phyloP scores from a whole-genome alignment of 306 rosid species.

The Mimosa bimucronata region DNA sequence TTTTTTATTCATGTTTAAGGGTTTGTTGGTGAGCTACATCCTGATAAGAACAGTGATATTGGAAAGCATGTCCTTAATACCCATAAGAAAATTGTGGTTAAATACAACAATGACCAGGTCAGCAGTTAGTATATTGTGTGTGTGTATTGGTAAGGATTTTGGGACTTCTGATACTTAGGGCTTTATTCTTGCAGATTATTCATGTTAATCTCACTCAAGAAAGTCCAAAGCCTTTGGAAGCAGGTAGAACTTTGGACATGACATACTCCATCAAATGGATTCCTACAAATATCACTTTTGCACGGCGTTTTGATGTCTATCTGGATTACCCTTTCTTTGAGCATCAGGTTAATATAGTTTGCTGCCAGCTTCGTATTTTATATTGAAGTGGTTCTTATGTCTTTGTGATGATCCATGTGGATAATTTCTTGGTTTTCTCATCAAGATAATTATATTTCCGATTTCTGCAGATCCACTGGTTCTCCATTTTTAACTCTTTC shows the following conservation, averaged over 20 bases:
- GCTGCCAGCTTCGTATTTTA: conserved; percentile 8
- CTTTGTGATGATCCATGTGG: conserved; percentile 28
- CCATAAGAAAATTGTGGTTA: conserved; percentile 73
- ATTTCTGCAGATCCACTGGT: conserved; percentile 92
- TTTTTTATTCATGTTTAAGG: conserved; percentile 53
- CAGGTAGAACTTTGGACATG: conserved; percentile 68
- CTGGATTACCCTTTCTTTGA: conserved; percentile 97
- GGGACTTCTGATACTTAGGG: conserved; percentile 28
- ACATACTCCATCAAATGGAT: conserved; percentile 91
- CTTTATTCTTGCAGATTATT: conserved; percentile 68
- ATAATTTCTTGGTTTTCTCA: conserved; percentile 11
- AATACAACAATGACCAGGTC: conserved; percentile 96
- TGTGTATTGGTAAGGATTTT: conserved; percentile 21
- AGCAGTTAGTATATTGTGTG: conserved; percentile 37
- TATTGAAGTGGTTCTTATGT: conserved; percentile 10
- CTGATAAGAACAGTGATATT: conserved; percentile 80
- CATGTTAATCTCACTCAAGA: conserved; percentile 95
- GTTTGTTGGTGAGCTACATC: conserved; percentile 88
- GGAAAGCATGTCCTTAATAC: conserved; percentile 90
- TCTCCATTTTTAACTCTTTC: conserved; percentile 97
- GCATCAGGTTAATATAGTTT: conserved; percentile 71
- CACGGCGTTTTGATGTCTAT: conserved; percentile 95
- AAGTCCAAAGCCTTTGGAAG: conserved; percentile 75
- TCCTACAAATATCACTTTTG: conserved; percentile 77
- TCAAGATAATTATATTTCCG: conserved; percentile 39